Evolutionary conservation across 208 protist genomes (phyloP).

Genomic region (Blastocrithidia nonstop): DNA sequence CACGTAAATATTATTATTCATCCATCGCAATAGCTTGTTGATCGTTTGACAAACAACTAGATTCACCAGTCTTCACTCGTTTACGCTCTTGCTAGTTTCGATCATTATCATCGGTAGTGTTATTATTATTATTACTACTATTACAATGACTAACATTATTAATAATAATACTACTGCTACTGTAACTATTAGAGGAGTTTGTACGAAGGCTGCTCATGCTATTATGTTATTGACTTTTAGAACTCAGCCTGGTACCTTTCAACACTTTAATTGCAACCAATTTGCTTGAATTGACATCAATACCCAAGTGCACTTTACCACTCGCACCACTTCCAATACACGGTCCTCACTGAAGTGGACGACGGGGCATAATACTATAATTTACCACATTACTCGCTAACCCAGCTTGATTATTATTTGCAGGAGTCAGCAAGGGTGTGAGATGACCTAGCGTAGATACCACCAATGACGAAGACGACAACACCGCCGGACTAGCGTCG

Average conservation of each 20-base stretch:
- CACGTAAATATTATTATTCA: too few species aligned
- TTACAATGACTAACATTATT: not conserved
- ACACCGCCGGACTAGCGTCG: too few species aligned
- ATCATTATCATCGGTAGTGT: not conserved
- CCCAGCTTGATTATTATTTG: not conserved
- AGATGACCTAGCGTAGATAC: too few species aligned
- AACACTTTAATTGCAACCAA: conserved; percentile 66
- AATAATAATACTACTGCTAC: not conserved
- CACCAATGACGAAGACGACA: too few species aligned
- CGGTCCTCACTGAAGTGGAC: conserved; percentile 38
- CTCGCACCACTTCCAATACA: conserved; percentile 38
- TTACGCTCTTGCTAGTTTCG: not conserved
- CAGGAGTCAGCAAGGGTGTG: too few species aligned
- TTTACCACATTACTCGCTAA: too few species aligned
- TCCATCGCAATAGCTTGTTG: too few species aligned
- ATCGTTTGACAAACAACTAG: too few species aligned
- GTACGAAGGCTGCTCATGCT: conserved; percentile 4
- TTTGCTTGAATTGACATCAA: conserved; percentile 32
- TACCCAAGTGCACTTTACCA: conserved; percentile 51
- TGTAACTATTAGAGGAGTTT: not conserved
- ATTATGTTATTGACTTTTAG: not conserved
- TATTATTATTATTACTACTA: not conserved
- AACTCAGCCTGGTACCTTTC: conserved; percentile 16
- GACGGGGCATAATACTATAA: conserved; percentile 23
- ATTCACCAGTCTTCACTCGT: not conserved